Conservation (phyloP, 371 early-diverging fungal genomes). For the Syncephalastrum sp. region DNA sequence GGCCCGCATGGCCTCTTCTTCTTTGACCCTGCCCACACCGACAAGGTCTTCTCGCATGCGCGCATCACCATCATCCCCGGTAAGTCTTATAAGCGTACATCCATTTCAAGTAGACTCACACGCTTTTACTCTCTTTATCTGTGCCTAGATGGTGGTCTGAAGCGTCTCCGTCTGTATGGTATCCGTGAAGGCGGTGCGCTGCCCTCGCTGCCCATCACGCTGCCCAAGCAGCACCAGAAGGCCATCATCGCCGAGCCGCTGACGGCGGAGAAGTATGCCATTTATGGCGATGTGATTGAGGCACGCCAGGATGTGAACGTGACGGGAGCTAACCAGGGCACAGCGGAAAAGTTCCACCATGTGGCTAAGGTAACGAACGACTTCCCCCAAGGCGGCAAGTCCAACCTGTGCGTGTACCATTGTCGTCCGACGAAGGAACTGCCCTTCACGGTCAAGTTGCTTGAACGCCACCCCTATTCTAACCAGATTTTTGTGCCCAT, state of each 20-base stretch:
- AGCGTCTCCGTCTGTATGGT: slow-evolving; percentile 66
- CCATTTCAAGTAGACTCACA: not conserved
- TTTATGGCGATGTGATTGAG: slow-evolving; percentile 78
- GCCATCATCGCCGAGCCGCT: slow-evolving; percentile 54
- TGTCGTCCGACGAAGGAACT: slow-evolving; percentile 51
- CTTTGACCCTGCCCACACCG: slow-evolving; percentile 58
- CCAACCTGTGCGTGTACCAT: slow-evolving; percentile 76
- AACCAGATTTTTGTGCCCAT: slow-evolving; percentile 89
- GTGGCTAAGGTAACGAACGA: slow-evolving; percentile 60
- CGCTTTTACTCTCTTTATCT: too few species aligned
- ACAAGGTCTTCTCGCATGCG: slow-evolving; percentile 63
- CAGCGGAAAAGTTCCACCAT: slow-evolving; percentile 68
- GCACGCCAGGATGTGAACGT: slow-evolving; percentile 25
- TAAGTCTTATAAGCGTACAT: slow-evolving; percentile 4
- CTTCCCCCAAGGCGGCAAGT: slow-evolving; percentile 36
- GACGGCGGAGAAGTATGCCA: slow-evolving; percentile 63
- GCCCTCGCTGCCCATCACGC: slow-evolving; percentile 32
- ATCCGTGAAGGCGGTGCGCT: slow-evolving; percentile 34
- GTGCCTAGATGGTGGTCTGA: slow-evolving; percentile 72
- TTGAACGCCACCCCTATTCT: slow-evolving; percentile 86
- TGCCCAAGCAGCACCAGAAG: slow-evolving; percentile 9
- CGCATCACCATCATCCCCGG: slow-evolving; percentile 68
- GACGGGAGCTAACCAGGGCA: slow-evolving; percentile 73
- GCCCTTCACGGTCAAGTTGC: slow-evolving; percentile 65
- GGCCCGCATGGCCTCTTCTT: slow-evolving; percentile 69